Conservation (phyloP, 768 basidiomycete species). For the Pleurotus platypus region DNA sequence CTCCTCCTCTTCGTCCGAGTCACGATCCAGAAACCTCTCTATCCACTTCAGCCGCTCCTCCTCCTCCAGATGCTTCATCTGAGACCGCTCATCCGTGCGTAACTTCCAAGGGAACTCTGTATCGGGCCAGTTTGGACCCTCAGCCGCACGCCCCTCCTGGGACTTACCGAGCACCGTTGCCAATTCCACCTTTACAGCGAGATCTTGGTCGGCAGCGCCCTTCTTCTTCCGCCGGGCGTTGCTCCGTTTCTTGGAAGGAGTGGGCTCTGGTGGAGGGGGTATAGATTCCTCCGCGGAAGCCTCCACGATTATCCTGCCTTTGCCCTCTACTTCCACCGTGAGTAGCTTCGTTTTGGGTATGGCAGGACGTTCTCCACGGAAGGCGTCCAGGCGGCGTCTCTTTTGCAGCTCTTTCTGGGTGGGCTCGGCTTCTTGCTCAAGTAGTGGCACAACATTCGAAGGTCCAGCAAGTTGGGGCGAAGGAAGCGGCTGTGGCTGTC, state of each 20-base stretch:
- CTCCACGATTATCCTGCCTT: slow-evolving; percentile 70
- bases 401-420: slow-evolving; percentile 66
- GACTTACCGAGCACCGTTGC: slow-evolving; percentile 14
- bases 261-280: slow-evolving; percentile 23
- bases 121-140: slow-evolving; percentile 77
- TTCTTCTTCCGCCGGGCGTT: slow-evolving; percentile 49
- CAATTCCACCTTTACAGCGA: slow-evolving; percentile 30
- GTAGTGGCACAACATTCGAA: slow-evolving; percentile 36
- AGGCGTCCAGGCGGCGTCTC: slow-evolving; percentile 66
- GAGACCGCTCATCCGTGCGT: slow-evolving; percentile 51
- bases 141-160: slow-evolving; percentile 15
- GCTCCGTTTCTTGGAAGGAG: slow-evolving; percentile 35
- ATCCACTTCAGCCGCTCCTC: slow-evolving; percentile 64
- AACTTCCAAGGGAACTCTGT: slow-evolving; percentile 75
- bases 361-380: slow-evolving; percentile 39
- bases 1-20: slow-evolving; percentile 61
- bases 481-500: slow-evolving; percentile 47
- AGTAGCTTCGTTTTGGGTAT: slow-evolving; percentile 42
- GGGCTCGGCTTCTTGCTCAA: slow-evolving; percentile 37
- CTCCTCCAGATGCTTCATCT: slow-evolving; percentile 48
- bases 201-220: slow-evolving; percentile 22
- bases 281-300: slow-evolving; percentile 34
- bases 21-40: slow-evolving; percentile 68
- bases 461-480: slow-evolving; percentile 37
- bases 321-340: slow-evolving; percentile 63